Percentiles rank a stretch among this genome's conserved stretches.
phyloP scores from a whole-genome alignment of 1,139 yeast genomes.

The Scheffersomyces insectosa region DNA sequence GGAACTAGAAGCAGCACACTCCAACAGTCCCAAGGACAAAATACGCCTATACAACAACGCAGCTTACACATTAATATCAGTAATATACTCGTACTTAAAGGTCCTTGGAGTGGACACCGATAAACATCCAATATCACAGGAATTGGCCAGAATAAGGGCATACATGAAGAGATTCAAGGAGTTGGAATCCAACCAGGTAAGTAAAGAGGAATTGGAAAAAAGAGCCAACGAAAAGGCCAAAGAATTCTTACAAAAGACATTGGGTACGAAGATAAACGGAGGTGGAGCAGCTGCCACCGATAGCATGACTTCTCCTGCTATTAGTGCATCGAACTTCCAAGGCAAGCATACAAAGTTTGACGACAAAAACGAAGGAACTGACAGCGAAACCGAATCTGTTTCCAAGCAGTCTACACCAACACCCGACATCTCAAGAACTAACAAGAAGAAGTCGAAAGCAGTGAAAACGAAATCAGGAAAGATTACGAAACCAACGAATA shows the following conservation, averaged over 20 bases:
- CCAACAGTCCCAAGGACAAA: constrained; percentile 33
- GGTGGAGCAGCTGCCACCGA: constrained; percentile 33
- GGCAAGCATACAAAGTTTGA: constrained; percentile 62
- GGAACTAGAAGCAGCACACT: constrained; percentile 24
- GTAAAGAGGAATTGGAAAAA: constrained; percentile 17
- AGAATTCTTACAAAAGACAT: constrained; percentile 45
- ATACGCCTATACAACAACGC: constrained; percentile 40
- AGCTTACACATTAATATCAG: constrained; percentile 47
- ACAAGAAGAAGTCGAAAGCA: constrained; percentile 1
- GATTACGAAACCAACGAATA: not conserved
- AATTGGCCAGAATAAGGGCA: constrained; percentile 65
- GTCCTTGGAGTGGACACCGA: constrained; percentile 58
- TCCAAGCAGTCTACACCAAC: not conserved
- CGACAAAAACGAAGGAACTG: constrained; percentile 10
- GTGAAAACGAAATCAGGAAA: constrained; percentile 1
- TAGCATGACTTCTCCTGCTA: constrained; percentile 49
- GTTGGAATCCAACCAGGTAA: constrained; percentile 26
- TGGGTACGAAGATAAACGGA: constrained; percentile 35
- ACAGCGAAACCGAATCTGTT: not conserved
- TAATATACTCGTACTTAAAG: constrained; percentile 59
- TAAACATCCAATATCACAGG: constrained; percentile 65
- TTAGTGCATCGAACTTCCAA: constrained; percentile 55
- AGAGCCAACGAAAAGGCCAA: constrained; percentile 39
- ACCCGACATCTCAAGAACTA: not conserved
- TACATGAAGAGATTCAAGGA: constrained; percentile 65